These are phyloP conservation scores for Fusarium mundagurra DNA, from an alignment of 2,329 filamentous ascomycete genomes.

Conservation along the genomic window DNA sequence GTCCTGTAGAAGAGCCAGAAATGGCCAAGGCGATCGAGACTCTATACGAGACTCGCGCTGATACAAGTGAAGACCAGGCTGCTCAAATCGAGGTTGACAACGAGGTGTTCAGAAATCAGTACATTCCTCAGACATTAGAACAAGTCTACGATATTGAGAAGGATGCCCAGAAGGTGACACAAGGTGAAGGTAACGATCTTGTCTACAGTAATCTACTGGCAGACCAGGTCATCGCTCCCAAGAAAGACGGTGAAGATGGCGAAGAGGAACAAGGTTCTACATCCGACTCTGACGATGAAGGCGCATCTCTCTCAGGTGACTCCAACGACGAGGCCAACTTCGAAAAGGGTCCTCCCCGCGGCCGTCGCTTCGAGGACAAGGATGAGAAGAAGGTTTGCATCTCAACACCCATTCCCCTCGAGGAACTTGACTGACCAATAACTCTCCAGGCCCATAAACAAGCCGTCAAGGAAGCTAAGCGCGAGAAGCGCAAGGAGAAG, in stretches of 20 bases:
- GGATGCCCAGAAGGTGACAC: constrained; percentile 80
- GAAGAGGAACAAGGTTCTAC: constrained; percentile 51
- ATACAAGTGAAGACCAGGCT: constrained; percentile 59
- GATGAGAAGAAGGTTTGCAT: constrained; percentile 79
- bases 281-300: constrained; percentile 58
- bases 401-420: not conserved
- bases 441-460: constrained; percentile 73
- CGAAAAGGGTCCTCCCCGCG: constrained; percentile 75
- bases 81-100: constrained; percentile 80
- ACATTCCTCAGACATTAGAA: constrained; percentile 94
- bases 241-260: constrained; percentile 50
- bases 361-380: constrained; percentile 90
- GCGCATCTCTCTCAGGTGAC: constrained; percentile 57
- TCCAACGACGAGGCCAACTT: constrained; percentile 64
- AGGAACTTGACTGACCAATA: constrained; percentile 35
- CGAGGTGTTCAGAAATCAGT: constrained; percentile 94
- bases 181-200: constrained; percentile 78
- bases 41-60: constrained; percentile 68
- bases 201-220: constrained; percentile 89
- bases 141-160: constrained; percentile 97
- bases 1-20: constrained; percentile 67
- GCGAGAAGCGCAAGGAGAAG: constrained; percentile 92
- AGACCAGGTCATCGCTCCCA: constrained; percentile 63
- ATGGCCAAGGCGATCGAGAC: constrained; percentile 72
- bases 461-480: constrained; percentile 93